Evolutionary conservation across 2,329 filamentous ascomycete species (phyloP).

Genomic region (Fusarium veterinarium): DNA sequence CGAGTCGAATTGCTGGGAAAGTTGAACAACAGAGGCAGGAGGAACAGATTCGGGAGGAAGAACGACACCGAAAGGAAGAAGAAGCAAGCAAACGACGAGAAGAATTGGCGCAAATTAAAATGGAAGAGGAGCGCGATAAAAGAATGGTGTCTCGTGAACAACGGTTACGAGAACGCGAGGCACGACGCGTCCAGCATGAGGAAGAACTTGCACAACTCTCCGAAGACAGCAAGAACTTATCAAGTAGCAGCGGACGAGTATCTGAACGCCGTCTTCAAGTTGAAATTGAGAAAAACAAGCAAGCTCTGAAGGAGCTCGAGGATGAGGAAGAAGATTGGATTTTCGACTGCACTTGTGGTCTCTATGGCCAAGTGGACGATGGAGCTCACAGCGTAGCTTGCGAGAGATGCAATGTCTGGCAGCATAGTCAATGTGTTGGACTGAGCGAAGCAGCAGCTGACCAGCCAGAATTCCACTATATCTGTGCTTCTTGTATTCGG

Average conservation of each 20-base stretch:
- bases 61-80: conserved; percentile 63
- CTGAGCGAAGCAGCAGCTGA: conserved; percentile 85
- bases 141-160: conserved; percentile 87
- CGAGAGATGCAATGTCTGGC: conserved; percentile 95
- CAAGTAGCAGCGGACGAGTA: conserved; percentile 67
- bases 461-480: conserved; percentile 85
- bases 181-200: conserved; percentile 84
- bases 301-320: conserved; percentile 77
- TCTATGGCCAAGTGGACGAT: conserved; percentile 93
- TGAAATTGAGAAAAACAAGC: conserved; percentile 83
- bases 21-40: conserved; percentile 81
- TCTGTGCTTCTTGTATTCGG: conserved; percentile 82
- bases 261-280: conserved; percentile 85
- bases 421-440: conserved; percentile 92
- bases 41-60: conserved; percentile 76
- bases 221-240: conserved; percentile 74
- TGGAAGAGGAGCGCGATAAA: conserved; percentile 80
- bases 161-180: conserved; percentile 86
- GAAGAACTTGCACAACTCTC: conserved; percentile 84
- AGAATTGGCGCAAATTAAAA: conserved; percentile 67
- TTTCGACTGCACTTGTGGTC: conserved; percentile 93
- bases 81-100: conserved; percentile 74
- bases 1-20: conserved; percentile 86
- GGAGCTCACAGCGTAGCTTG: conserved; percentile 94
- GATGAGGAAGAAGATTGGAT: conserved; percentile 87